These are phyloP conservation scores for Amniculicola lignicola DNA, from an alignment of 495 filamentous ascomycete species.

Conservation along the genomic window DNA sequence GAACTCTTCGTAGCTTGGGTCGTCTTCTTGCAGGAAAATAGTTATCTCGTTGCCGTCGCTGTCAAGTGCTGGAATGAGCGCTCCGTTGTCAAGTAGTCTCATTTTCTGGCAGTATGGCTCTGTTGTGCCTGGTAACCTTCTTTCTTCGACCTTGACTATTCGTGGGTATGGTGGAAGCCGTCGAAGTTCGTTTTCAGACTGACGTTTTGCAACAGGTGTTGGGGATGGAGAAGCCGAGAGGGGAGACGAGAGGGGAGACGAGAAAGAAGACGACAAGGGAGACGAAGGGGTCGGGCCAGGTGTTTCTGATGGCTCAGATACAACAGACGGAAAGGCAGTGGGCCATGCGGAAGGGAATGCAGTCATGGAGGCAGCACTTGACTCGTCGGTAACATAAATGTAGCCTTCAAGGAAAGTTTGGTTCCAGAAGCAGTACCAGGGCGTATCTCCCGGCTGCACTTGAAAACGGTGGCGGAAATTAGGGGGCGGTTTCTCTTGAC, in stretches of 20 bases:
- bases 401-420: conserved; percentile 75
- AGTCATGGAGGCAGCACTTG: conserved; percentile 19
- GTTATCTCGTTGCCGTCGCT: conserved; percentile 47
- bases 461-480: conserved; percentile 34
- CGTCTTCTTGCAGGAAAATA: conserved; percentile 59
- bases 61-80: conserved; percentile 43
- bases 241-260: background rate
- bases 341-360: conserved; percentile 10
- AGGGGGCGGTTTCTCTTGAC: conserved; percentile 4
- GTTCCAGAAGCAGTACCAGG: conserved; percentile 91
- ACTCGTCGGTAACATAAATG: conserved; percentile 59
- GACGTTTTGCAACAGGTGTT: conserved; percentile 1
- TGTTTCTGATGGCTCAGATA: too few species aligned
- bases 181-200: conserved; percentile 9
- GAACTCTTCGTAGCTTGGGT: conserved; percentile 39
- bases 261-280: too few species aligned
- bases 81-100: conserved; percentile 54
- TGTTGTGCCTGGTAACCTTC: conserved; percentile 49
- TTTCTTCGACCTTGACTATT: conserved; percentile 77
- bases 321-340: too few species aligned
- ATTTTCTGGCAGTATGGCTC: conserved; percentile 70
- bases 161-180: conserved; percentile 56
- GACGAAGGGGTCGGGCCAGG: too few species aligned
- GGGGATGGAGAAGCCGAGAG: background rate
- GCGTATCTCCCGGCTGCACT: conserved; percentile 59